Conservation (phyloP, 2,329 filamentous ascomycete genomes). For the Oidium heveae region DNA sequence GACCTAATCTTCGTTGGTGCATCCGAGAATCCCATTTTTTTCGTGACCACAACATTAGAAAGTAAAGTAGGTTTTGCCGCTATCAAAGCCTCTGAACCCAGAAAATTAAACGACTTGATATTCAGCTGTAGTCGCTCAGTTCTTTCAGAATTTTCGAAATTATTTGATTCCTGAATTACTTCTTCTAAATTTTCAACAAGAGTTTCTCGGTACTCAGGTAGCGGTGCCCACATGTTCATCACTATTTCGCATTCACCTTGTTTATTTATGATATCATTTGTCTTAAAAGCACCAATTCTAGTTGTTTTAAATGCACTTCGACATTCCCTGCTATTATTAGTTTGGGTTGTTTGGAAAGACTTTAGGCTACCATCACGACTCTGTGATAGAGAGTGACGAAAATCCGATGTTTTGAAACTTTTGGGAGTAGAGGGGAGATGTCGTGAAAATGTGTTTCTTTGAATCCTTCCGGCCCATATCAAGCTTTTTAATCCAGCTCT, state of each 20-base stretch:
- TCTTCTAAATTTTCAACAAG: slow-evolving; percentile 42
- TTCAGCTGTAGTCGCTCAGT: slow-evolving; percentile 60
- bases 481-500: slow-evolving; percentile 33
- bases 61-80: slow-evolving; percentile 71
- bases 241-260: slow-evolving; percentile 49
- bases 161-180: slow-evolving; percentile 44
- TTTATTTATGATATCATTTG: slow-evolving; percentile 51
- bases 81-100: slow-evolving; percentile 58
- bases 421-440: neutral
- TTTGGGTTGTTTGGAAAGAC: slow-evolving; percentile 26
- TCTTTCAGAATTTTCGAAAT: slow-evolving; percentile 45
- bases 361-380: slow-evolving; percentile 20
- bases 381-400: slow-evolving; percentile 1
- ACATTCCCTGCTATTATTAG: slow-evolving; percentile 14
- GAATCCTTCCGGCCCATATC: slow-evolving; percentile 42
- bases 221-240: slow-evolving; percentile 51
- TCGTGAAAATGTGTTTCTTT: slow-evolving; percentile 17
- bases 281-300: slow-evolving; percentile 51
- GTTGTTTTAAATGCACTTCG: slow-evolving; percentile 36
- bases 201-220: slow-evolving; percentile 29
- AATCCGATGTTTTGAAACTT: neutral
- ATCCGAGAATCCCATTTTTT: slow-evolving; percentile 80
- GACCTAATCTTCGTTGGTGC: slow-evolving; percentile 71
- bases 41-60: slow-evolving; percentile 55
- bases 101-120: slow-evolving; percentile 50